These are phyloP conservation scores for Citrullus mucosospermus DNA, from an alignment of 306 rosid genomes.

Conservation along the genomic window DNA sequence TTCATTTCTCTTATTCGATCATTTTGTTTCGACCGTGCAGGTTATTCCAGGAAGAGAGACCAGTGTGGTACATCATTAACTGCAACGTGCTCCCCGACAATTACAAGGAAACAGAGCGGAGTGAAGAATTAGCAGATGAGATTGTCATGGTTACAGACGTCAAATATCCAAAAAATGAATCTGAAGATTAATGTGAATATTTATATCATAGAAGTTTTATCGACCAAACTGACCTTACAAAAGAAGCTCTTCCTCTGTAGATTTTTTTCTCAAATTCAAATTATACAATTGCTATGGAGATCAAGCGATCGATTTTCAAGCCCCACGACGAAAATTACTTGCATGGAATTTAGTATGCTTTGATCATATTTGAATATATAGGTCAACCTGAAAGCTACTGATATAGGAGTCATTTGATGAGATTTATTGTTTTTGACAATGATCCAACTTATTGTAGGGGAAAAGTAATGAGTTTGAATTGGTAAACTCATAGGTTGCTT, in stretches of 20 bases:
- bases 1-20: neutral
- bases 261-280: neutral
- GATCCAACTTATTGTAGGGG: neutral
- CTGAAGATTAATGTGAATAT: conserved; percentile 26
- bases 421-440: neutral
- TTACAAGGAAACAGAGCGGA: conserved; percentile 32
- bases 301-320: neutral
- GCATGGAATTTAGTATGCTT: neutral
- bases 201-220: neutral
- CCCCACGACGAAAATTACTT: neutral
- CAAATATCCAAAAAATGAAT: conserved; percentile 24
- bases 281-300: neutral
- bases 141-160: conserved; percentile 43
- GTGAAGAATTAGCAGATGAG: conserved; percentile 22
- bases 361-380: neutral
- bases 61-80: conserved; percentile 69
- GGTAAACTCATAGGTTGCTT: neutral
- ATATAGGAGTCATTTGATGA: neutral
- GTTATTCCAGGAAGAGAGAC: conserved; percentile 86
- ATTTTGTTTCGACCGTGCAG: conserved; percentile 24
- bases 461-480: neutral
- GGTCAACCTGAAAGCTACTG: neutral
- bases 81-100: conserved; percentile 63
- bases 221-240: neutral
- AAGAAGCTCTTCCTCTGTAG: neutral